phyloP scores from a whole-genome alignment of 148 eudicot species.

The Persicaria maculosa region DNA sequence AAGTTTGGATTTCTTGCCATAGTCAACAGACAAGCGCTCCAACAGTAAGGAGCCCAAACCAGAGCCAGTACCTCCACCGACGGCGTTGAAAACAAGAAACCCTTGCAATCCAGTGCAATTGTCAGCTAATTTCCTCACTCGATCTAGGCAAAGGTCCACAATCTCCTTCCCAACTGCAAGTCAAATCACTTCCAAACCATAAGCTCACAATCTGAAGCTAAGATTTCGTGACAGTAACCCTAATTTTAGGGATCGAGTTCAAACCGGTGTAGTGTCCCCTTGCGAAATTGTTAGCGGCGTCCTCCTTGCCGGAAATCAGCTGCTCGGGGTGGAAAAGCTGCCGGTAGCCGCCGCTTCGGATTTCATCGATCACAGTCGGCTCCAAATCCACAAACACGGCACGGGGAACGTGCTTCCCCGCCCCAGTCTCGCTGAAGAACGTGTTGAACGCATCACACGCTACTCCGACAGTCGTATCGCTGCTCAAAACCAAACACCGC shows the following conservation, averaged over 20 bases:
- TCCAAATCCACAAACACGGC: slow-evolving; percentile 56
- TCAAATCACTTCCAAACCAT: not conserved
- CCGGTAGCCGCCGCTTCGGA: slow-evolving; percentile 44
- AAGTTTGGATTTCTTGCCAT: slow-evolving; percentile 57
- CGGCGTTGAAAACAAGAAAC: slow-evolving; percentile 50
- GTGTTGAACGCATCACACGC: slow-evolving; percentile 54
- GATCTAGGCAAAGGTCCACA: slow-evolving; percentile 46
- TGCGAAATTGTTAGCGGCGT: slow-evolving; percentile 58
- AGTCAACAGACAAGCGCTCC: slow-evolving; percentile 52
- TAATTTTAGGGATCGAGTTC: not conserved
- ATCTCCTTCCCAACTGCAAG: slow-evolving; percentile 53
- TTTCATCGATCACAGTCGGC: slow-evolving; percentile 52
- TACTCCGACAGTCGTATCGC: slow-evolving; percentile 33
- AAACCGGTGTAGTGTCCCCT: slow-evolving; percentile 55
- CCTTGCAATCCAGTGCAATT: slow-evolving; percentile 57
- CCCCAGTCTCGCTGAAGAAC: slow-evolving; percentile 56
- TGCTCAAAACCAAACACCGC: slow-evolving; percentile 8
- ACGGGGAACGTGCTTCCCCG: slow-evolving; percentile 53
- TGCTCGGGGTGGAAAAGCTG: slow-evolving; percentile 61
- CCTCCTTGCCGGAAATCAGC: slow-evolving; percentile 54
- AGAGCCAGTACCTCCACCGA: slow-evolving; percentile 62
- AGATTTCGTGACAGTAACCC: not conserved
- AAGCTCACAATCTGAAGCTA: not conserved
- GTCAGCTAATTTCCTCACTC: slow-evolving; percentile 51
- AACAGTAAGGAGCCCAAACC: slow-evolving; percentile 51